These are phyloP conservation scores for Saccharomycopsis synnaedendra DNA, from an alignment of 805 yeast species.

Conservation along the genomic window DNA sequence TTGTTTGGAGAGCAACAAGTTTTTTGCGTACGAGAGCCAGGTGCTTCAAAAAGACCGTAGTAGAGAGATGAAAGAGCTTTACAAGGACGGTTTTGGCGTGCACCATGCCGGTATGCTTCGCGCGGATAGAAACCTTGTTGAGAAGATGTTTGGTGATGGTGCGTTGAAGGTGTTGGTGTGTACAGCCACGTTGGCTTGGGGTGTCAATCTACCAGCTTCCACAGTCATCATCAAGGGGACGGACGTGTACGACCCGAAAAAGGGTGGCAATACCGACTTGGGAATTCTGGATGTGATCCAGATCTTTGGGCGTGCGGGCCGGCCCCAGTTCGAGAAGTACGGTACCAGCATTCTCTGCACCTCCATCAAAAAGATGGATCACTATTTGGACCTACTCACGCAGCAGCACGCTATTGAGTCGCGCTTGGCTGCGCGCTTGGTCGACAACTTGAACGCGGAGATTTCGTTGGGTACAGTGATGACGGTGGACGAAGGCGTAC, in stretches of 20 bases:
- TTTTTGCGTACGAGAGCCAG: constrained; percentile 45
- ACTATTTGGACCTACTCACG: constrained; percentile 76
- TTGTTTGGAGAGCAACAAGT: constrained; percentile 32
- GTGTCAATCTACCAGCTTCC: constrained; percentile 97
- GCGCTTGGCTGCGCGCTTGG: constrained; percentile 59
- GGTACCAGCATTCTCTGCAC: constrained; percentile 94
- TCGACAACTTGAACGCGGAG: constrained; percentile 93
- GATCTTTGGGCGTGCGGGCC: constrained; percentile 98
- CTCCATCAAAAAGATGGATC: constrained; percentile 68
- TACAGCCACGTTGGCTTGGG: constrained; percentile 99
- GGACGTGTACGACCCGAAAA: constrained; percentile 86
- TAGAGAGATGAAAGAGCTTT: constrained; percentile 72
- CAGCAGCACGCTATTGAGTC: constrained; percentile 98
- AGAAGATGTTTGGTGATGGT: constrained; percentile 76
- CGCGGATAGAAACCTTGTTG: constrained; percentile 80
- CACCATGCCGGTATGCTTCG: constrained; percentile 98
- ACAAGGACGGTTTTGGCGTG: constrained; percentile 74
- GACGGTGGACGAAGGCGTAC: constrained; percentile 85
- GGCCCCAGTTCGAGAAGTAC: constrained; percentile 88
- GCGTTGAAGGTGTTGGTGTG: constrained; percentile 84
- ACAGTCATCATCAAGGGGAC: constrained; percentile 96
- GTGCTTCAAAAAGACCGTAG: constrained; percentile 55
- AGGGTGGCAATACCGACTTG: constrained; percentile 87
- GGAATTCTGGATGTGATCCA: constrained; percentile 97
- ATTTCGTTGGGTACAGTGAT: constrained; percentile 93